These are phyloP conservation scores for Gossypium herbaceum DNA, from an alignment of 345 rosid species.

Conservation along the genomic window DNA sequence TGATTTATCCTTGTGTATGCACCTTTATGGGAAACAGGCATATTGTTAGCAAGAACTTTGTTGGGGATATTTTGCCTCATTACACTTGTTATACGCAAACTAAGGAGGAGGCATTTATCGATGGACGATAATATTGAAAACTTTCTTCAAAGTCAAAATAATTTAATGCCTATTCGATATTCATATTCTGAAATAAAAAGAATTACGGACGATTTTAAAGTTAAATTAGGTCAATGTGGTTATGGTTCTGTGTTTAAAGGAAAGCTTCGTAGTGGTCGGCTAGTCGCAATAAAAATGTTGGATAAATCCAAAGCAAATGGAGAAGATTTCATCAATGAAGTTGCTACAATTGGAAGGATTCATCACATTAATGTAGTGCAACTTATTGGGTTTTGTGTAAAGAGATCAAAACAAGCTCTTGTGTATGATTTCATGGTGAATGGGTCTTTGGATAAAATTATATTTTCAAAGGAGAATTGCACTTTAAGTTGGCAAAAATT, in stretches of 20 bases:
- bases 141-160: conserved; percentile 7
- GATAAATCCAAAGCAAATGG: conserved; percentile 2
- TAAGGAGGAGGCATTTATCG: background rate
- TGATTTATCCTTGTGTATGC: background rate
- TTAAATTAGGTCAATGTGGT: background rate
- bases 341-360: background rate
- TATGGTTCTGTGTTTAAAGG: conserved; percentile 3
- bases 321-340: conserved; percentile 12
- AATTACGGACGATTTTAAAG: background rate
- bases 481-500: background rate
- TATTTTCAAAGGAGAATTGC: background rate
- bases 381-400: background rate
- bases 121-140: conserved; percentile 8
- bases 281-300: conserved; percentile 1
- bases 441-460: background rate
- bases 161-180: conserved; percentile 18
- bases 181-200: conserved; percentile 13
- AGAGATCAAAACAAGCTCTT: background rate
- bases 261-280: background rate
- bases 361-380: background rate
- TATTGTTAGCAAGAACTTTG: background rate
- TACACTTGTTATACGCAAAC: background rate
- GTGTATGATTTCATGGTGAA: background rate
- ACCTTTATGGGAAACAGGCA: no score
- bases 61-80: conserved; percentile 6